Conservation (phyloP, 805 yeast species). For the Monosporozyma unispora region DNA sequence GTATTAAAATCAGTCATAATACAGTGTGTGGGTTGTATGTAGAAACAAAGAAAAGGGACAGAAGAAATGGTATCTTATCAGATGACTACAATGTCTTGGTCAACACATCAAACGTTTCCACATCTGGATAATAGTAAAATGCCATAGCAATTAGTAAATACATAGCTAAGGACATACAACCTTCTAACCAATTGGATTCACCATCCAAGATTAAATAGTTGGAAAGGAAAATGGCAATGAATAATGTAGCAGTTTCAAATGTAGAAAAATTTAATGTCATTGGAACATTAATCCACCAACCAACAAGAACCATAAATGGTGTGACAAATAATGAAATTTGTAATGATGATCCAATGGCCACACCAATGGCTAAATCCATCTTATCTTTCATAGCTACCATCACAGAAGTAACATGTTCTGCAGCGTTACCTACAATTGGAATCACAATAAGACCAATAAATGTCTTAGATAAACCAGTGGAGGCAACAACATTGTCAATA, state of each 20-base stretch:
- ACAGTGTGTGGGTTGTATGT: too few species aligned
- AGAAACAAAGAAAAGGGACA: too few species aligned
- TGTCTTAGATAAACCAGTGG: conserved; percentile 84
- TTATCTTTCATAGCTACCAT: conserved; percentile 91
- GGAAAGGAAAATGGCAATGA: conserved; percentile 80
- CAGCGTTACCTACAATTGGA: conserved; percentile 97
- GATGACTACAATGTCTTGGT: too few species aligned
- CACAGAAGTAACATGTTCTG: conserved; percentile 96
- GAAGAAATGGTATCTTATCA: too few species aligned
- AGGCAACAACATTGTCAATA: conserved; percentile 78
- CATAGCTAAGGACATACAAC: conserved; percentile 82
- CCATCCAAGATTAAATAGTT: conserved; percentile 88
- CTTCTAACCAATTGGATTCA: conserved; percentile 94
- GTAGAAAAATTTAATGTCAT: conserved; percentile 89
- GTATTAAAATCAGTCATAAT: too few species aligned
- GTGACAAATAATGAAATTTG: conserved; percentile 94
- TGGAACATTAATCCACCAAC: conserved; percentile 88
- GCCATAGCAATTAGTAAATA: conserved; percentile 83
- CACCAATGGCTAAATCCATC: conserved; percentile 96
- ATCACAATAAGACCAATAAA: conserved; percentile 88
- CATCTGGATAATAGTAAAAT: conserved; percentile 78
- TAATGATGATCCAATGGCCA: conserved; percentile 91
- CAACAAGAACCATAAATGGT: conserved; percentile 86
- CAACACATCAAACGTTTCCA: conserved; percentile 8
- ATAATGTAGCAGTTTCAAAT: conserved; percentile 87